Conservation (phyloP, 305 asterid species). For the Fraxinus baroniana region DNA sequence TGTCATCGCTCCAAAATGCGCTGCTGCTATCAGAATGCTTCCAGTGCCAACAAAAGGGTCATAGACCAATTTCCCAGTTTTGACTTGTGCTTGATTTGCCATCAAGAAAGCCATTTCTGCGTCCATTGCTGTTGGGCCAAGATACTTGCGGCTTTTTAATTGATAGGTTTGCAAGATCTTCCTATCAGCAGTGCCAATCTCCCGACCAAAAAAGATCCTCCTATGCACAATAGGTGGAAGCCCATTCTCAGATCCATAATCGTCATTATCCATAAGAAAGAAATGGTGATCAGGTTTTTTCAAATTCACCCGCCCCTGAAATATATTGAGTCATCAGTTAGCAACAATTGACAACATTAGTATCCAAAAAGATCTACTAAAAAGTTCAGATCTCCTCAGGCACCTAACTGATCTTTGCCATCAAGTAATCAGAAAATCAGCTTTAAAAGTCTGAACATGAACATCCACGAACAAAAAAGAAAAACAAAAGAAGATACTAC, state of each 20-base stretch:
- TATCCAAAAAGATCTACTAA: background rate
- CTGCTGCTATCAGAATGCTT: constrained; percentile 94
- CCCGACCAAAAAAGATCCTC: constrained; percentile 86
- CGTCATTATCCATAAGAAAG: constrained; percentile 80
- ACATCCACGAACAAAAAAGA: background rate
- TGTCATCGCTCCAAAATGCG: constrained; percentile 98
- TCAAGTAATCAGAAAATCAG: background rate
- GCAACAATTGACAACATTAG: background rate
- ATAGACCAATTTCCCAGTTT: constrained; percentile 78
- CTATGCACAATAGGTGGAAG: constrained; percentile 73
- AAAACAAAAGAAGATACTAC: no score
- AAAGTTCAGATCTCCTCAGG: background rate
- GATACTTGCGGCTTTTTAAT: constrained; percentile 92
- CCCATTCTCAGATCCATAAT: constrained; percentile 72
- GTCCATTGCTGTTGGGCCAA: constrained; percentile 99
- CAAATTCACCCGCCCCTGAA: constrained; percentile 86
- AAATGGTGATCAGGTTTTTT: constrained; percentile 72
- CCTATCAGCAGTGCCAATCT: constrained; percentile 81
- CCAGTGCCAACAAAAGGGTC: constrained; percentile 99
- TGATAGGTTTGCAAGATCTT: constrained; percentile 87
- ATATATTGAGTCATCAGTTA: constrained; percentile 12
- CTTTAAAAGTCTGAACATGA: background rate
- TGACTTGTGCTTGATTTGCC: constrained; percentile 95
- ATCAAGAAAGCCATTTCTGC: constrained; percentile 99
- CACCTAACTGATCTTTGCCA: background rate